A percentile compares a stretch with the other conserved stretches of the same genome.
Evolutionary conservation across 805 yeast species (phyloP).

Genomic region (Teunomyces atbi): DNA sequence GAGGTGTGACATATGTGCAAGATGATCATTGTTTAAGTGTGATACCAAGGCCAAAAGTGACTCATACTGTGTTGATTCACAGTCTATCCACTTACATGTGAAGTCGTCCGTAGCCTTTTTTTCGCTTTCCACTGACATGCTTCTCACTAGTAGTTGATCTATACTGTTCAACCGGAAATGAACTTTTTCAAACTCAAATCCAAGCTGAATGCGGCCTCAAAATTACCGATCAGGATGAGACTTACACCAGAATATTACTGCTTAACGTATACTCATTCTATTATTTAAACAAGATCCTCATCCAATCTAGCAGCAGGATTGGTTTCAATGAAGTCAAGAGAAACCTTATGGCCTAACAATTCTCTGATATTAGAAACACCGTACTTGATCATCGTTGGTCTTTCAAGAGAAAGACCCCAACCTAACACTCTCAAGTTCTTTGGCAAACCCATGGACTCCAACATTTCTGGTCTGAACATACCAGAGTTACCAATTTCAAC

Average conservation of each 20-base stretch:
- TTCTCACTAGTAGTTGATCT: not conserved
- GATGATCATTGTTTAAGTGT: constrained; percentile 32
- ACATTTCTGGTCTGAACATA: constrained; percentile 99
- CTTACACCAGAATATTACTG: constrained; percentile 3
- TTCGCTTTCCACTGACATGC: constrained; percentile 1
- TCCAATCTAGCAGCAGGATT: constrained; percentile 98
- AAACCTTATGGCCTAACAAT: constrained; percentile 93
- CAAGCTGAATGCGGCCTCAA: not conserved
- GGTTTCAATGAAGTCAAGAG: constrained; percentile 87
- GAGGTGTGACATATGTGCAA: constrained; percentile 15
- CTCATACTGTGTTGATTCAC: constrained; percentile 17
- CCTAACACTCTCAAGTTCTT: constrained; percentile 91
- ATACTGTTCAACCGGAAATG: too few relatives aligned
- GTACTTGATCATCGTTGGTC: constrained; percentile 99
- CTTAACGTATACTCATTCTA: constrained; percentile 2
- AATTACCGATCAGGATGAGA: not conserved
- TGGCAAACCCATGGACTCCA: constrained; percentile 97
- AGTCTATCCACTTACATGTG: constrained; percentile 34
- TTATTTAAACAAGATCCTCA: constrained; percentile 33
- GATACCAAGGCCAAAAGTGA: constrained; percentile 23
- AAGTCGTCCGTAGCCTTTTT: constrained; percentile 5
- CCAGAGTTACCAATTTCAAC: constrained; percentile 99
- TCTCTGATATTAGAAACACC: constrained; percentile 95
- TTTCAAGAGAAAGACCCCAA: constrained; percentile 94
- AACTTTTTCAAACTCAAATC: not conserved